Conservation (phyloP, 108 stramenopile species). For the Skeletonema grethae region DNA sequence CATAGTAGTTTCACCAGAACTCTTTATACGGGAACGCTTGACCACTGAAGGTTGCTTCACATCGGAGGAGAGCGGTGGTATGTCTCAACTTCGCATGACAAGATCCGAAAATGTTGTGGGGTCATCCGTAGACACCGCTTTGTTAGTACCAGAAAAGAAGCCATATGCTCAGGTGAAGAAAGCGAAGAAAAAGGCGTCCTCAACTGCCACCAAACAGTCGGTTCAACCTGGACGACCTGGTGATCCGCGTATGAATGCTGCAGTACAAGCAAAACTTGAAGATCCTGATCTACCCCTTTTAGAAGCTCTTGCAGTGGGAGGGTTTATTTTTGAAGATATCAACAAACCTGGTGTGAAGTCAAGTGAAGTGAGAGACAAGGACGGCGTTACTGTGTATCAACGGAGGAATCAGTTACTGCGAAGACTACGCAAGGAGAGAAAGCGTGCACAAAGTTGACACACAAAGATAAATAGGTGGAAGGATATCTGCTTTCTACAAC, state of each 20-base stretch:
- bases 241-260: slow-evolving; percentile 31
- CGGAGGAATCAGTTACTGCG: slow-evolving; percentile 36
- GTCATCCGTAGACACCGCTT: background rate
- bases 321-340: slow-evolving; percentile 25
- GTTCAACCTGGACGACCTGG: slow-evolving; percentile 13
- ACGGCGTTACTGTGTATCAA: slow-evolving; percentile 28
- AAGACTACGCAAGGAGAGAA: slow-evolving; percentile 23
- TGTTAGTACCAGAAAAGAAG: background rate
- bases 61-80: background rate
- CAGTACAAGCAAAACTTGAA: slow-evolving; percentile 21
- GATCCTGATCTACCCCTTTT: slow-evolving; percentile 16
- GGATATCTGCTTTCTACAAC: too few relatives aligned
- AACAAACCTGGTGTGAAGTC: slow-evolving; percentile 15
- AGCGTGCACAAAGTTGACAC: background rate
- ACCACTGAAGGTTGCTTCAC: slow-evolving; percentile 3
- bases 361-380: slow-evolving; percentile 18
- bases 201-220: slow-evolving; percentile 1
- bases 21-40: slow-evolving; percentile 3
- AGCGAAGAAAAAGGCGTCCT: background rate
- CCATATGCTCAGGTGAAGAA: background rate
- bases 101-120: background rate
- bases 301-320: slow-evolving; percentile 20
- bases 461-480: too few relatives aligned
- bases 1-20: background rate
- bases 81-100: background rate